Percentiles rank a stretch among this genome's conserved stretches.
These are phyloP conservation scores for Solidago caesia DNA, from an alignment of 129 eudicot species.

Conservation along the genomic window DNA sequence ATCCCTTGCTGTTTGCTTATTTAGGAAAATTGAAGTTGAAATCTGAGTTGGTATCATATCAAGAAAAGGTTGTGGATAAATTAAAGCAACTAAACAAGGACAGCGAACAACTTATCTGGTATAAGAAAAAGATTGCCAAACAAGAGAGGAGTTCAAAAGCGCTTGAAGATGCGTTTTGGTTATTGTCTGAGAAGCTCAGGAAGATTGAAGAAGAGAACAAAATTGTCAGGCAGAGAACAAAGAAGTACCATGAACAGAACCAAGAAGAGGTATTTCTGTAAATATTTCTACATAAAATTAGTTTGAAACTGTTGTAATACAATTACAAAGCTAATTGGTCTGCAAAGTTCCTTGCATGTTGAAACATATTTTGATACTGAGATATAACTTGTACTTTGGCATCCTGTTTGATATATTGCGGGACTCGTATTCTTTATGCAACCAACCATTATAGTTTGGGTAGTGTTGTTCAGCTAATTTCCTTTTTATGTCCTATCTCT, in stretches of 20 bases:
- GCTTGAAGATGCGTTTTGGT: constrained; percentile 50
- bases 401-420: not conserved
- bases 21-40: constrained; percentile 73
- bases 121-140: constrained; percentile 53
- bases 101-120: constrained; percentile 57
- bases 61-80: constrained; percentile 57
- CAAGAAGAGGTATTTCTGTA: constrained; percentile 59
- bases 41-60: constrained; percentile 60
- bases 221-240: constrained; percentile 56
- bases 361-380: not conserved
- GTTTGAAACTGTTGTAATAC: not conserved
- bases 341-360: not conserved
- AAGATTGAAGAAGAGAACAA: constrained; percentile 51
- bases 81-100: constrained; percentile 76
- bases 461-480: not conserved
- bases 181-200: constrained; percentile 51
- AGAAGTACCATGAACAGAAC: constrained; percentile 54
- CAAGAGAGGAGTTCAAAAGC: constrained; percentile 54
- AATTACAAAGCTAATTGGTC: not conserved
- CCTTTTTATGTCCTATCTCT: not conserved
- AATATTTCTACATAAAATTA: not conserved
- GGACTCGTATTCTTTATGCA: not conserved
- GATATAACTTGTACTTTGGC: not conserved
- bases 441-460: not conserved
- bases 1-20: constrained; percentile 15